phyloP scores from a whole-genome alignment of 1,284 basidiomycete genomes.

The Retiboletus flavoniger region DNA sequence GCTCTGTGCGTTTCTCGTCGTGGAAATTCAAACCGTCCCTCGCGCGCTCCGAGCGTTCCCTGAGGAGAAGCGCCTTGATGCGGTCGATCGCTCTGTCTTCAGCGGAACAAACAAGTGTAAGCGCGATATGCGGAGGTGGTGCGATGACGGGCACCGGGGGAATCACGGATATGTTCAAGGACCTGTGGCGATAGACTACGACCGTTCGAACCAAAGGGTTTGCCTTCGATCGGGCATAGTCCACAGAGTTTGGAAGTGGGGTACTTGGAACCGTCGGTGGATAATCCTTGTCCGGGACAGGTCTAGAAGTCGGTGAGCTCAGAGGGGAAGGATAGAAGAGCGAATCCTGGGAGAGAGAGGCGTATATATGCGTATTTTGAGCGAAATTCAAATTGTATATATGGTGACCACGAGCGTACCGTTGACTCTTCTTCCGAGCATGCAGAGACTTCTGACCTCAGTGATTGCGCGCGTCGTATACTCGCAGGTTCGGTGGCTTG shows the following conservation, averaged over 20 bases:
- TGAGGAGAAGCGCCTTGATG: constrained; percentile 40
- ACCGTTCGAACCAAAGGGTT: constrained; percentile 29
- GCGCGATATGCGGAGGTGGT: constrained; percentile 41
- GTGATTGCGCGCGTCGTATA: constrained; percentile 29
- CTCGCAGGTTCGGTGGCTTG: constrained; percentile 28
- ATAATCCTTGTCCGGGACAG: background rate
- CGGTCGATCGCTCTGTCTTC: constrained; percentile 46
- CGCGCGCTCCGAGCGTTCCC: constrained; percentile 40
- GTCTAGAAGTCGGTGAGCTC: background rate
- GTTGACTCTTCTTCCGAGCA: constrained; percentile 5
- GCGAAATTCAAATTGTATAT: background rate
- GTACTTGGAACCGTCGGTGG: constrained; percentile 27
- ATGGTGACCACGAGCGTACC: constrained; percentile 7
- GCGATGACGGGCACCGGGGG: constrained; percentile 51
- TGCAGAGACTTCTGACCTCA: constrained; percentile 23
- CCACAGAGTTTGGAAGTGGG: constrained; percentile 28
- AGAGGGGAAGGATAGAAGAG: constrained; percentile 11
- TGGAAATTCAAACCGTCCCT: constrained; percentile 32
- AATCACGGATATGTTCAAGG: constrained; percentile 11
- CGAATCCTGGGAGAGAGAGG: constrained; percentile 7
- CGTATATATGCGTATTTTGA: constrained; percentile 9
- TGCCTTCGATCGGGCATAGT: constrained; percentile 24
- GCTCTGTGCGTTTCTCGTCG: constrained; percentile 14
- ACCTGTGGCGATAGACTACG: constrained; percentile 4
- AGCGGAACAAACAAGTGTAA: constrained; percentile 31